These are phyloP conservation scores for Carallia brachiata DNA, from an alignment of 345 rosid species.

Conservation along the genomic window DNA sequence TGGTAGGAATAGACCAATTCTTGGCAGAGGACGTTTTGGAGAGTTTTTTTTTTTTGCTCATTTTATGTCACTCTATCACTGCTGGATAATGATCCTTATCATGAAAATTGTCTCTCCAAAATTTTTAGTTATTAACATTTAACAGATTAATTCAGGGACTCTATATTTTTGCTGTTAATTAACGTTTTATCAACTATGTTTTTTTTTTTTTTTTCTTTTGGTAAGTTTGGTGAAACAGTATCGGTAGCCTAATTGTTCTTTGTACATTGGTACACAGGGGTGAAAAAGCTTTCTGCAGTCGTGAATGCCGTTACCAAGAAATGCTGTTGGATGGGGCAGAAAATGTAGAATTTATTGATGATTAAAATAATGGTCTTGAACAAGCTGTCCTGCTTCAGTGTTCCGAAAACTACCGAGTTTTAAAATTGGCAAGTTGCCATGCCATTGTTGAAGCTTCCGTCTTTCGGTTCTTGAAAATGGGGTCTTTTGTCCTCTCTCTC, in stretches of 20 bases:
- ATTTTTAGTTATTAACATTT: too few species aligned
- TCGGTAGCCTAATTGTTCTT: neutral
- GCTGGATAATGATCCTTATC: neutral
- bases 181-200: too few species aligned
- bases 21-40: neutral
- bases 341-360: neutral
- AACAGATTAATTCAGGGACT: too few species aligned
- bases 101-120: too few species aligned
- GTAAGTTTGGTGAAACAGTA: too few species aligned
- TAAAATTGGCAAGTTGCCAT: neutral
- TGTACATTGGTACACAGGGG: constrained; percentile 50
- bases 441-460: neutral
- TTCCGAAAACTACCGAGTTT: neutral
- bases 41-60: neutral
- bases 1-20: neutral
- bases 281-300: constrained; percentile 83
- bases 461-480: neutral
- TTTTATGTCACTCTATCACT: too few species aligned
- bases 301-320: constrained; percentile 72
- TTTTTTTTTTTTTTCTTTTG: too few species aligned
- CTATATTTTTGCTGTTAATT: too few species aligned
- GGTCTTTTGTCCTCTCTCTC: neutral
- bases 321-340: constrained; percentile 53
- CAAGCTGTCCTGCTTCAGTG: neutral
- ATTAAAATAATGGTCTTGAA: neutral